Evolutionary conservation across 331 rosid species (phyloP), one percentile per base, ranked within the genome.

Genomic region (Prunus yedoensis): DNA sequence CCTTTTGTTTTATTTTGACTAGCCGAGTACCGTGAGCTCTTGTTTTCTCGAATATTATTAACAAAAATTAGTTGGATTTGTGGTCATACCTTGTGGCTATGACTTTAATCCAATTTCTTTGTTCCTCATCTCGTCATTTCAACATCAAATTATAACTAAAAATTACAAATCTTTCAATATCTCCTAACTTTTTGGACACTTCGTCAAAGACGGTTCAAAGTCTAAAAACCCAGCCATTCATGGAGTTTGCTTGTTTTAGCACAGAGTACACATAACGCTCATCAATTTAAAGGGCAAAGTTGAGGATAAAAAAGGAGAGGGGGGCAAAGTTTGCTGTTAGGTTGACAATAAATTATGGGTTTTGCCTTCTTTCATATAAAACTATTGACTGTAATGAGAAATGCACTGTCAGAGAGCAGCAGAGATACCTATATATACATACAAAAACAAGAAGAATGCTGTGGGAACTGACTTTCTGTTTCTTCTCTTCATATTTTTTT

Each of bases 251-350:
- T 72, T 57, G 35, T 20, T 38, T 57, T 10, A 35, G 4, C 67
- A 47, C 6, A 21, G 58, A 57, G 25, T 10, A 30, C 60, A 32
- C 9, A 9, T 0, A 46, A 54, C 23, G 15, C 63, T 61, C 66
- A 53, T 49, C 41, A 46, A 35, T 4, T 61, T 52, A 68, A 21
- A 68, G 51, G 58, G 43, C 73, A 78, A 32, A 2, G 25, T 67
- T n/a, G 20, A 46, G 4, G 74, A 15, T 27, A 38, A 68, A 77
- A 70, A 38, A 3, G 3, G 51, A 73, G 63, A 50, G 60, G 11
- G 78, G 78, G 63, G 50, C 68, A 69, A 66, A 60, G 77, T 73
- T 47, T 56, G 41, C 15, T 10, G 80, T 67, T 86, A 23, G 63
- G 75, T 63, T 51, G 66, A 14, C 66, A 50, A 68, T 50, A 5